A percentile compares a stretch with the other conserved stretches of the same genome.
These are phyloP conservation scores for Metschnikowia amazonensis DNA, from an alignment of 805 yeast genomes.

Conservation along the genomic window DNA sequence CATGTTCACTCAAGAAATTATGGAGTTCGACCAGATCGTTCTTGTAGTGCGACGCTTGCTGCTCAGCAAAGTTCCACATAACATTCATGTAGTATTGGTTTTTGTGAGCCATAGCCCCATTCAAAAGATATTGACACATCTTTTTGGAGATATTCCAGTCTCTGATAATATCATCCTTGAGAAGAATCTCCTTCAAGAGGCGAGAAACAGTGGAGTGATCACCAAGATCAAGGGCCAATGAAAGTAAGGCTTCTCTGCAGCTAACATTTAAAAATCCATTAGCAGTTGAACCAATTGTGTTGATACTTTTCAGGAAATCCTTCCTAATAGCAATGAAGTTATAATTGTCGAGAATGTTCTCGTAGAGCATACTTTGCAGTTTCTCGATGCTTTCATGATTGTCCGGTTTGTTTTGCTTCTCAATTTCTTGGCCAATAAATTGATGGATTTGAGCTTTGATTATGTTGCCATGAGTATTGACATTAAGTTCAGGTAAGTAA, in stretches of 20 bases:
- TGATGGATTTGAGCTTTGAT: constrained; percentile 24
- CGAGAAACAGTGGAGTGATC: constrained; percentile 35
- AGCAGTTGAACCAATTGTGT: neutral
- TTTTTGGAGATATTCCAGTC: constrained; percentile 30
- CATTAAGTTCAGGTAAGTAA: constrained; percentile 36
- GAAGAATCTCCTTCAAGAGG: constrained; percentile 32
- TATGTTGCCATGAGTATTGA: constrained; percentile 28
- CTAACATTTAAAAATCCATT: neutral
- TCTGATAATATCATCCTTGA: constrained; percentile 28
- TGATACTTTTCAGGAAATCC: constrained; percentile 25
- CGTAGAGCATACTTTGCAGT: constrained; percentile 15
- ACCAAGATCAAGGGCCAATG: constrained; percentile 30
- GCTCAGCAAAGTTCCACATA: constrained; percentile 32
- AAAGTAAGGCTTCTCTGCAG: constrained; percentile 30
- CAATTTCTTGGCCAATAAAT: constrained; percentile 20
- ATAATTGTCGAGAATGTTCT: constrained; percentile 30
- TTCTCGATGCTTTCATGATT: neutral
- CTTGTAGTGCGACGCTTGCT: constrained; percentile 27
- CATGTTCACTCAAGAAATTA: constrained; percentile 30
- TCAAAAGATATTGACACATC: constrained; percentile 27
- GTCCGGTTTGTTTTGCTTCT: constrained; percentile 3
- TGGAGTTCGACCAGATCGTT: constrained; percentile 22
- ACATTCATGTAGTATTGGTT: constrained; percentile 29
- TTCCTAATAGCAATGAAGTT: constrained; percentile 34
- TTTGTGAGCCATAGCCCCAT: constrained; percentile 21